Evolutionary conservation across 164 flowering plant species (phyloP).

Genomic region (Stephania yunnanensis): DNA sequence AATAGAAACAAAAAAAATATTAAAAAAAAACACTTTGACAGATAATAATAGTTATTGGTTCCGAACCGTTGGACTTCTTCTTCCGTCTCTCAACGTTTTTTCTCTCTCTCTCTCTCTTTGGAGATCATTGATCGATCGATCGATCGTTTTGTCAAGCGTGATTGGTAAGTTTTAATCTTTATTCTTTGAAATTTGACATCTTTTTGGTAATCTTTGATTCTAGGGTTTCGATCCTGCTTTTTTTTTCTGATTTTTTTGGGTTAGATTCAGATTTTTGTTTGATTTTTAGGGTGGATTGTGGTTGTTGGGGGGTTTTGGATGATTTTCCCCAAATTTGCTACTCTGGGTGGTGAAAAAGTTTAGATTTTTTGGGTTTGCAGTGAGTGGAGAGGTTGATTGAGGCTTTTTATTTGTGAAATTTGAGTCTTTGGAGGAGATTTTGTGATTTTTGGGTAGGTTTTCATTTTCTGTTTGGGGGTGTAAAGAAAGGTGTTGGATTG

Average conservation of each 20-base stretch:
- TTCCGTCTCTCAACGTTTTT: background rate
- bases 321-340: background rate
- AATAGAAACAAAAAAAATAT: too few species aligned
- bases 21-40: background rate
- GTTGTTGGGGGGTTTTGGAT: background rate
- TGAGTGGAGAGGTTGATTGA: background rate
- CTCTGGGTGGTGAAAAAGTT: background rate
- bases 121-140: background rate
- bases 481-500: background rate
- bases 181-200: background rate
- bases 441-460: background rate
- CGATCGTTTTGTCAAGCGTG: background rate
- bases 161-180: background rate
- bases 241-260: background rate
- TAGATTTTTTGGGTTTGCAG: background rate
- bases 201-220: background rate
- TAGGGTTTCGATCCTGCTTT: background rate
- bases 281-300: background rate
- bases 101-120: slow-evolving; percentile 1
- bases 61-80: slow-evolving; percentile 16
- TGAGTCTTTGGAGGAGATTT: background rate
- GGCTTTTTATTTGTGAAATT: background rate
- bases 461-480: background rate
- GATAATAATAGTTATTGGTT: slow-evolving; percentile 4
- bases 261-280: background rate